A percentile compares a stretch with the other conserved stretches of the same genome.
phyloP scores from a whole-genome alignment of 345 rosid species.

The Eutrema yunnanense region DNA sequence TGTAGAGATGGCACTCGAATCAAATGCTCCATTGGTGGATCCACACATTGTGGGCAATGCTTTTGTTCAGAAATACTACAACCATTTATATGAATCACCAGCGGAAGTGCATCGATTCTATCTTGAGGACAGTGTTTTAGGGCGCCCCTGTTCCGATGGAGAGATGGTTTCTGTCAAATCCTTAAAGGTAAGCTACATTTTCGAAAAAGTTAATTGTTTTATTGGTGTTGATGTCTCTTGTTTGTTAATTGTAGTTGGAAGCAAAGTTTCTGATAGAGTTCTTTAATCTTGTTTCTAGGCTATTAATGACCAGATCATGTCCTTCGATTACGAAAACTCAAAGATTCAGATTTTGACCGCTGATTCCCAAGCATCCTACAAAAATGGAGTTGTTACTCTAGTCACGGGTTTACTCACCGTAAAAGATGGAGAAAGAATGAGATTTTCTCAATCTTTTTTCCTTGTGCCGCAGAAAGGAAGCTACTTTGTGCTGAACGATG shows the following conservation, averaged over 20 bases:
- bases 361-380: constrained; percentile 60
- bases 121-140: constrained; percentile 55
- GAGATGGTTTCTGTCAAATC: constrained; percentile 57
- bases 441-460: constrained; percentile 70
- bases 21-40: constrained; percentile 36
- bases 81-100: constrained; percentile 42
- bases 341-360: constrained; percentile 57
- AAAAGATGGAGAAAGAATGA: constrained; percentile 41
- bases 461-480: constrained; percentile 69
- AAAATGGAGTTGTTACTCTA: constrained; percentile 55
- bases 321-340: constrained; percentile 44
- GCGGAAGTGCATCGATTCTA: constrained; percentile 52
- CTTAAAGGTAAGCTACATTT: constrained; percentile 36
- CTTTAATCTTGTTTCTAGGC: constrained; percentile 37
- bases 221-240: neutral
- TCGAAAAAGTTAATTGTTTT: neutral
- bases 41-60: constrained; percentile 59
- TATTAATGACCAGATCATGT: constrained; percentile 62
- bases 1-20: constrained; percentile 45
- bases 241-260: neutral
- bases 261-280: neutral
- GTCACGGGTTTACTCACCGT: constrained; percentile 67
- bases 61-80: constrained; percentile 65
- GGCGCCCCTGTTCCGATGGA: constrained; percentile 59
- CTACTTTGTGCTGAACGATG: constrained; percentile 77